A percentile compares a stretch with the other conserved stretches of the same genome.
phyloP scores from a whole-genome alignment of 106 monocot genomes.

The Cymbidium sinense region DNA sequence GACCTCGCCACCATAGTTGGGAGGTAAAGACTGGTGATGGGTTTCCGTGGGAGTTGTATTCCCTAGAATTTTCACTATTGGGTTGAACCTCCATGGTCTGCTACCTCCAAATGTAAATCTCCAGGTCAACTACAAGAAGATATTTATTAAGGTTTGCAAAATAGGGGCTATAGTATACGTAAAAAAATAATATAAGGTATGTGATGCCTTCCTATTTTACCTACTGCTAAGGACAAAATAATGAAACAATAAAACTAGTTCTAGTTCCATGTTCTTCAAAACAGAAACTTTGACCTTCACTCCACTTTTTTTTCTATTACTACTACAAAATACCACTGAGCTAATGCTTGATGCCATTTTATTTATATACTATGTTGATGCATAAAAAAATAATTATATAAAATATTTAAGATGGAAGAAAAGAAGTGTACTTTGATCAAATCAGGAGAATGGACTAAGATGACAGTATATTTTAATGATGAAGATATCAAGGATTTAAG shows the following conservation, averaged over 20 bases:
- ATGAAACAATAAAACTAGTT: background rate
- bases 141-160: background rate
- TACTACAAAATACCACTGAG: background rate
- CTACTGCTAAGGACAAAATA: background rate
- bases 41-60: background rate
- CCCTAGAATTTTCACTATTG: background rate
- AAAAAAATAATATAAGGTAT: background rate
- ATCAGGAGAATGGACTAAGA: background rate
- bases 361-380: background rate
- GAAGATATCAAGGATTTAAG: background rate
- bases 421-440: background rate
- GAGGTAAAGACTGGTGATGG: background rate
- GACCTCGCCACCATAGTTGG: conserved; percentile 3
- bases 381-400: background rate
- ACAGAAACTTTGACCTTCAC: background rate
- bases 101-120: background rate
- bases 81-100: background rate
- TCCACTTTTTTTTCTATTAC: background rate
- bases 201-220: background rate
- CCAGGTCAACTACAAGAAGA: background rate
- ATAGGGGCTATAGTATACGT: background rate
- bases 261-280: background rate
- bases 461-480: background rate
- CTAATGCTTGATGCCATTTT: background rate
- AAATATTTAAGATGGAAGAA: background rate